Conservation (phyloP, 2,329 filamentous ascomycete genomes). For the Arthroderma sp. region DNA sequence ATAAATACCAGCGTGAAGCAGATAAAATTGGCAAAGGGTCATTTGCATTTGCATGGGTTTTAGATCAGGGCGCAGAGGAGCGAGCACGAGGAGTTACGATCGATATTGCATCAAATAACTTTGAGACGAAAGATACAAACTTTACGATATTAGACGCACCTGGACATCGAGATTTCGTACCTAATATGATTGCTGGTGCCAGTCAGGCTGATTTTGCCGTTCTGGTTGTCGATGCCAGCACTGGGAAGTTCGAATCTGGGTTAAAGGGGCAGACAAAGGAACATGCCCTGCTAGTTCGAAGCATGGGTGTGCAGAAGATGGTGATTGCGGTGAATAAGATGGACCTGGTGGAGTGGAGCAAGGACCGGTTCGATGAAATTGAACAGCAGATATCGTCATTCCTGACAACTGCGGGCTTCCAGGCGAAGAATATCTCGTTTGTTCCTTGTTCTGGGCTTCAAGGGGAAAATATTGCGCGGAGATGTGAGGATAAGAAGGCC, state of each 20-base stretch:
- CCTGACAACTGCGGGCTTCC: conserved; percentile 68
- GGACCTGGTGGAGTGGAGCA: conserved; percentile 72
- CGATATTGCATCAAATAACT: conserved; percentile 88
- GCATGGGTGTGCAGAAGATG: conserved; percentile 76
- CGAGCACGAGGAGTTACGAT: conserved; percentile 85
- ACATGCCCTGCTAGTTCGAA: conserved; percentile 77
- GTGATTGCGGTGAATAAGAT: conserved; percentile 94
- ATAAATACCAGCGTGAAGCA: conserved; percentile 78
- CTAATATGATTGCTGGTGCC: conserved; percentile 97
- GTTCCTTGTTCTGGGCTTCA: conserved; percentile 81
- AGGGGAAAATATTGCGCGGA: conserved; percentile 67
- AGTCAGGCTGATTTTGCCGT: conserved; percentile 94
- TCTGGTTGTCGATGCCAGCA: conserved; percentile 81
- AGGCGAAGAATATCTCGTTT: conserved; percentile 67
- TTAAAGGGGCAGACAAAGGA: conserved; percentile 89
- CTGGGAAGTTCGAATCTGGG: conserved; percentile 85
- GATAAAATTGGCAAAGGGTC: conserved; percentile 87
- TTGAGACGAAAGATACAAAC: conserved; percentile 72
- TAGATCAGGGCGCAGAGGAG: conserved; percentile 86
- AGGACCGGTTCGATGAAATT: conserved; percentile 75
- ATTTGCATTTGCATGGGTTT: conserved; percentile 91
- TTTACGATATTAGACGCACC: conserved; percentile 96
- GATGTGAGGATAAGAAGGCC: conserved; percentile 37
- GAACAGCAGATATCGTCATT: conserved; percentile 72
- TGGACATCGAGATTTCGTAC: conserved; percentile 89